These are phyloP conservation scores for Arxiozyma slooffiae DNA, from an alignment of 1,139 yeast genomes.

Conservation along the genomic window DNA sequence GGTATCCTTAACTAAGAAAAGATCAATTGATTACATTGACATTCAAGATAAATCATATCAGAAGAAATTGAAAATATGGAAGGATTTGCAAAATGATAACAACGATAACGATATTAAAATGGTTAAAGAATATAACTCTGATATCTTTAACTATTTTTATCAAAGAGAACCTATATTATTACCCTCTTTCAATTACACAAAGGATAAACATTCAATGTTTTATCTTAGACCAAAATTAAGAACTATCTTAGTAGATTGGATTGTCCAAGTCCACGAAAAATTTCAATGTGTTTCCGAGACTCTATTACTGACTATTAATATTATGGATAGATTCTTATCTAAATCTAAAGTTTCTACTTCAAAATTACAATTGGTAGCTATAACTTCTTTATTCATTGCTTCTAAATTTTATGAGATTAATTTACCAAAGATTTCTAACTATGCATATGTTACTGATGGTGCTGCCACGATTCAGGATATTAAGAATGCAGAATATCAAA, in stretches of 20 bases:
- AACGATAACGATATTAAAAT: slow-evolving; percentile 84
- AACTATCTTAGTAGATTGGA: slow-evolving; percentile 84
- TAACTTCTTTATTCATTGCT: slow-evolving; percentile 81
- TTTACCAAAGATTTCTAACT: slow-evolving; percentile 82
- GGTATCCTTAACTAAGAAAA: slow-evolving; percentile 1
- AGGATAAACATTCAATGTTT: slow-evolving; percentile 36
- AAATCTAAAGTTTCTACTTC: slow-evolving; percentile 65
- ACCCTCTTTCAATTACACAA: slow-evolving; percentile 65
- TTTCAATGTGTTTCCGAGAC: slow-evolving; percentile 85
- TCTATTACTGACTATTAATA: slow-evolving; percentile 70
- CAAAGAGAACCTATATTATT: slow-evolving; percentile 58
- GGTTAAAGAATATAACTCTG: slow-evolving; percentile 79
- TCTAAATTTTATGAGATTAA: slow-evolving; percentile 94
- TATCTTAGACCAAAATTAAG: slow-evolving; percentile 73
- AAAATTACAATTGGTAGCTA: slow-evolving; percentile 78
- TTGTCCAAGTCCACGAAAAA: slow-evolving; percentile 80
- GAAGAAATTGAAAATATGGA: slow-evolving; percentile 38
- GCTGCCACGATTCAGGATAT: slow-evolving; percentile 80
- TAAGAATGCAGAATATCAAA: slow-evolving; percentile 73
- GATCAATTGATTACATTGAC: background rate
- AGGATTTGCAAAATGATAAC: slow-evolving; percentile 65
- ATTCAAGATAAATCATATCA: background rate
- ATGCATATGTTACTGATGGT: slow-evolving; percentile 78
- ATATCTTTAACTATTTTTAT: slow-evolving; percentile 68
- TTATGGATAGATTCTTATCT: slow-evolving; percentile 85